phyloP scores from a whole-genome alignment of 495 filamentous ascomycete species.

The Penicillium bialowiezense region DNA sequence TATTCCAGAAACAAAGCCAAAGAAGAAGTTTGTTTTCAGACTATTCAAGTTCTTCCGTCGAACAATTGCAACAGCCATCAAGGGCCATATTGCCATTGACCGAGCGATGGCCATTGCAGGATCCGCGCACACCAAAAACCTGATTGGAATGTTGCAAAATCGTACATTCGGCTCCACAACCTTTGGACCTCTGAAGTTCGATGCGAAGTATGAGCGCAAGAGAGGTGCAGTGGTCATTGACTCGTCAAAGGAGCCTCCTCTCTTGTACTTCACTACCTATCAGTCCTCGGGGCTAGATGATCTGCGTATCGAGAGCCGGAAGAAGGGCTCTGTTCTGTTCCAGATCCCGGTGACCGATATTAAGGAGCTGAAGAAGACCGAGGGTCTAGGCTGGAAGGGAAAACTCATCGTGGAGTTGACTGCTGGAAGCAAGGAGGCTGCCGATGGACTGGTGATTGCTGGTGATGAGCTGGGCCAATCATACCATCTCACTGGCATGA shows the following conservation, averaged over 20 bases:
- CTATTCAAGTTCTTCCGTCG: slow-evolving; percentile 67
- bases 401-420: slow-evolving; percentile 85
- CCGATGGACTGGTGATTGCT: slow-evolving; percentile 71
- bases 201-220: slow-evolving; percentile 65
- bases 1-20: slow-evolving; percentile 25
- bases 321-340: slow-evolving; percentile 38
- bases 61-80: slow-evolving; percentile 63
- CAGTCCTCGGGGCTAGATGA: slow-evolving; percentile 28
- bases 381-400: slow-evolving; percentile 85
- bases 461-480: slow-evolving; percentile 48
- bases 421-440: slow-evolving; percentile 64
- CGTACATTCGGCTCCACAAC: slow-evolving; percentile 35
- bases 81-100: slow-evolving; percentile 68
- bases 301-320: slow-evolving; percentile 40
- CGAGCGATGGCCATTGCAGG: slow-evolving; percentile 65
- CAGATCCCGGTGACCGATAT: slow-evolving; percentile 58
- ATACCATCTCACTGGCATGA: slow-evolving; percentile 68
- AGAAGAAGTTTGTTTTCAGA: slow-evolving; percentile 47
- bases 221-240: slow-evolving; percentile 71
- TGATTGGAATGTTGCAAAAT: slow-evolving; percentile 64
- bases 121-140: slow-evolving; percentile 62
- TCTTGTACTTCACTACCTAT: slow-evolving; percentile 49
- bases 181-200: slow-evolving; percentile 73
- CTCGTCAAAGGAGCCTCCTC: slow-evolving; percentile 46
- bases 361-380: slow-evolving; percentile 73